These are phyloP conservation scores for Collybia nuda DNA, from an alignment of 768 basidiomycete species.

Conservation along the genomic window DNA sequence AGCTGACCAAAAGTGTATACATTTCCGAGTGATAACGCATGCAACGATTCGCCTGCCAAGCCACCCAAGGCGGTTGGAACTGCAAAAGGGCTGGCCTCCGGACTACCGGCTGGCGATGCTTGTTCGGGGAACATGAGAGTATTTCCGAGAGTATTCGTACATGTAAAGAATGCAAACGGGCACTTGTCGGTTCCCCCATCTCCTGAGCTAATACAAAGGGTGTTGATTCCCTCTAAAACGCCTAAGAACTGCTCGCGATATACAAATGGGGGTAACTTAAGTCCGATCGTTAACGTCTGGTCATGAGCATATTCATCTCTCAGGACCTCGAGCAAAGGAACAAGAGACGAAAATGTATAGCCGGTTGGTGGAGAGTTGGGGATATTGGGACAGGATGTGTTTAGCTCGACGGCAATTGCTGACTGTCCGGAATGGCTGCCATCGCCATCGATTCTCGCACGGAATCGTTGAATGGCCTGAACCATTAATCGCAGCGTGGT, in stretches of 20 bases:
- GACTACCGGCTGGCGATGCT: conserved; percentile 14
- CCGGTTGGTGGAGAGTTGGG: conserved; percentile 58
- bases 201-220: conserved; percentile 28
- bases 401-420: conserved; percentile 73
- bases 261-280: conserved; percentile 80
- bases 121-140: conserved; percentile 64
- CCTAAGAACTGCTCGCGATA: conserved; percentile 59
- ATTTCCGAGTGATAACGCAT: conserved; percentile 77
- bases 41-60: conserved; percentile 74
- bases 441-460: conserved; percentile 34
- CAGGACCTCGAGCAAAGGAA: conserved; percentile 55
- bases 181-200: conserved; percentile 13
- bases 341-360: conserved; percentile 55
- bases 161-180: conserved; percentile 73
- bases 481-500: conserved; percentile 56
- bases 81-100: conserved; percentile 39
- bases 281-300: conserved; percentile 59
- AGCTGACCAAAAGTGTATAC: conserved; percentile 61
- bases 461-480: conserved; percentile 56
- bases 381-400: conserved; percentile 87
- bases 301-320: conserved; percentile 49
- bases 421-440: conserved; percentile 24
- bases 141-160: conserved; percentile 80
- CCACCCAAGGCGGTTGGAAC: conserved; percentile 70
- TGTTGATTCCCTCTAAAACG: conserved; percentile 45